Base-by-base conservation (phyloP, 2,329 filamentous ascomycete species). In the Scedosporium dehoogii region DNA sequence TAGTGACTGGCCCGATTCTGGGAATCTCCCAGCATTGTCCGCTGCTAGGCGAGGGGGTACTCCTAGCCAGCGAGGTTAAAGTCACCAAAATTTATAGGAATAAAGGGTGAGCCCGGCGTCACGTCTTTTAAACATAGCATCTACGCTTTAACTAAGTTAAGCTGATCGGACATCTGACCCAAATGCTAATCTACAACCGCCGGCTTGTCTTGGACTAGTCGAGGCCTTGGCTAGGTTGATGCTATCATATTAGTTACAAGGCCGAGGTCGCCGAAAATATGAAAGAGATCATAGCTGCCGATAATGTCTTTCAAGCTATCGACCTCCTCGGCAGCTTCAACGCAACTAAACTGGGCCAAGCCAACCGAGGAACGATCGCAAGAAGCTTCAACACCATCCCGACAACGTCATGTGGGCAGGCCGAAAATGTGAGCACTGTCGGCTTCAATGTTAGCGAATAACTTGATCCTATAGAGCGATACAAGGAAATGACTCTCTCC, bases 291-390 rank as follows among this genome's bases (percentile, higher is more conserved):
- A 7, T 33, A 6, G 29, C 7, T 33, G 6, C 29, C 29, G 6
- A 6, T 7, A 9, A 33, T 33, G 29, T 7, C 29, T 33, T 6
- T 33, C 29, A 7, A 9, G 9, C 29, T 33, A 6, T 61, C 9
- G 60, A 61, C 29, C 60, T 61, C 5, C 29, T 61, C 7, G 60
- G 60, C 16, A 55, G 46, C 4, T 61, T 38, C 60, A 57, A 61
- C 60, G 41, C 60, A 16, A 42, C 38, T 29, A 61, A 61, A 6
- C 60, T 6, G 38, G 46, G 4, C 29, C 33, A 42, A 48, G 29
- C 38, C 48, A 55, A 16, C 29, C 38, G 44, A 57, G 38, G 25
- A 61, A 53, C 60, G n/a, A 51, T 3, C 46, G 60, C 10, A 27
- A 48, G 5, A n/a, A 42, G 27, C 56, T 57, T 16, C 56, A 55